phyloP scores from a whole-genome alignment of 352 stramenopile species.

The Elongisporangium anandrum region DNA sequence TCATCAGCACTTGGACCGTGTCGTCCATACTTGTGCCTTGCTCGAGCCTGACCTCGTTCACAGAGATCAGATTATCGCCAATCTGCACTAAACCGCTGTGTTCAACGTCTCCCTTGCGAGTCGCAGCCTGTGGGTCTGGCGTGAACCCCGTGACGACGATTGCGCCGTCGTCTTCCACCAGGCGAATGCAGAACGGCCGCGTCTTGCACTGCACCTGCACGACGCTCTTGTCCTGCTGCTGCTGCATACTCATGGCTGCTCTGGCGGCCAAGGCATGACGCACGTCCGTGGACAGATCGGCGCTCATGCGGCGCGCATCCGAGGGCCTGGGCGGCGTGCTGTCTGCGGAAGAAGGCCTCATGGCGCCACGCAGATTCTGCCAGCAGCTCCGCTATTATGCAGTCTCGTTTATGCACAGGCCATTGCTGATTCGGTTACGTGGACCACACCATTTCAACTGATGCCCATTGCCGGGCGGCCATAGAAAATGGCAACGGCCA shows the following conservation, averaged over 20 bases:
- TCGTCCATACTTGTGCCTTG: conserved; percentile 41
- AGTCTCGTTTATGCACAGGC: conserved; percentile 1
- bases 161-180: conserved; percentile 29
- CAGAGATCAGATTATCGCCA: conserved; percentile 56
- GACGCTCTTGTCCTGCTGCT: conserved; percentile 17
- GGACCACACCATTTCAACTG: not conserved
- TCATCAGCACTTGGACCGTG: conserved; percentile 26
- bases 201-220: conserved; percentile 42
- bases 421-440: not conserved
- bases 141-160: conserved; percentile 51
- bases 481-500: conserved; percentile 7
- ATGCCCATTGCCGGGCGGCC: not conserved
- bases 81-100: conserved; percentile 30
- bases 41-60: conserved; percentile 32
- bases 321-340: not conserved
- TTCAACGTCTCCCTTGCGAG: conserved; percentile 30
- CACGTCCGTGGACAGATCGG: not conserved
- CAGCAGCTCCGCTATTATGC: too few relatives aligned
- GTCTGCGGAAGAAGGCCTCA: not conserved
- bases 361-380: not conserved
- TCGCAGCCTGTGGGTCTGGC: conserved; percentile 13
- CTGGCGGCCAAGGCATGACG: not conserved
- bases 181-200: conserved; percentile 45
- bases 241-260: conserved; percentile 1
- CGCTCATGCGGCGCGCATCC: not conserved